A percentile compares a stretch with the other conserved stretches of the same genome.
Evolutionary conservation across 371 early-diverging fungal genomes (phyloP).

Genomic region (Mucor mucedo): DNA sequence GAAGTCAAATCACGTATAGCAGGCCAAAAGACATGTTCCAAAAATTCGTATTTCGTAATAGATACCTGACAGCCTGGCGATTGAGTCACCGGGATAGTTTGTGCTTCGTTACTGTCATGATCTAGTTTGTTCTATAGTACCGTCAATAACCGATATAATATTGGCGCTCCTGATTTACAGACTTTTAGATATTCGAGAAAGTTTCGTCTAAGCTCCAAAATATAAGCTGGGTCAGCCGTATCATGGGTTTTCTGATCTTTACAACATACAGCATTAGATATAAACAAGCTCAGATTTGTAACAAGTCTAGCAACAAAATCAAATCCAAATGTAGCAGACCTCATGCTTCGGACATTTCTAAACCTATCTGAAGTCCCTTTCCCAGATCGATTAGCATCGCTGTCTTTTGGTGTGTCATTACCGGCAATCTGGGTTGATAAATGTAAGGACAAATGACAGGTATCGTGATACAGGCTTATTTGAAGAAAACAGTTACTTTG

Average conservation of each 20-base stretch:
- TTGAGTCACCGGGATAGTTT: background rate
- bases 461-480: conserved; percentile 8
- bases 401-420: background rate
- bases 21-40: conserved; percentile 10
- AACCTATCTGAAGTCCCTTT: background rate
- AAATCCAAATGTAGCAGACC: background rate
- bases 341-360: conserved; percentile 13
- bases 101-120: background rate
- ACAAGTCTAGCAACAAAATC: conserved; percentile 8
- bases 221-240: background rate
- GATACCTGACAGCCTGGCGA: background rate
- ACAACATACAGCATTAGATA: background rate
- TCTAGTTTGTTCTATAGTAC: background rate
- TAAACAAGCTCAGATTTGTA: background rate
- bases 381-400: too few relatives aligned
- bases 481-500: conserved; percentile 5
- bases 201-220: background rate
- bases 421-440: conserved; percentile 1
- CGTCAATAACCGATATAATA: background rate
- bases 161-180: background rate
- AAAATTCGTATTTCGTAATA: conserved; percentile 10
- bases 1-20: conserved; percentile 4
- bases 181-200: conserved; percentile 5
- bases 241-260: background rate
- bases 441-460: conserved; percentile 1